Base-by-base conservation (phyloP, 1,284 basidiomycete genomes). In the Ceratobasidium theobromae region DNA sequence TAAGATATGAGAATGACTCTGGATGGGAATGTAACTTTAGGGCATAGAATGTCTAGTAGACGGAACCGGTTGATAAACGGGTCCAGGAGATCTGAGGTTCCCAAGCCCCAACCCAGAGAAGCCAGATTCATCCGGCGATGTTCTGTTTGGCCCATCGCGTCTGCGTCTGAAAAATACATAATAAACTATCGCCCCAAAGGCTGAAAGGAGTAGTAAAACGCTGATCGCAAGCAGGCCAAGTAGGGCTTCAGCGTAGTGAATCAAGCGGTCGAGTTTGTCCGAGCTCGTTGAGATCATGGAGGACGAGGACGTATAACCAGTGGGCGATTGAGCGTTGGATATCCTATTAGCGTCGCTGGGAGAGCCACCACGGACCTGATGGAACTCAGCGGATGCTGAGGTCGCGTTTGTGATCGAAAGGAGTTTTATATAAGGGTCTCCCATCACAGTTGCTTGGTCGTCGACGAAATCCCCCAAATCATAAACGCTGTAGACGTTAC, bases 381-480 rank as follows among this genome's bases (percentile, higher is more conserved):
- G 85, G 76, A 91, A 92, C 60, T 88, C 87, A 40, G 76, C 71
- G 14, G 88, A 90, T 25, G 87, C 89, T 67, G 83, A 74, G 71
- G 85, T 78, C 25, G 89, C 84, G 72, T 90, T 79, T 65, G 86
- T 76, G 60, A 91, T 79, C 21, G 88, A 77, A 67, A 91, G 80
- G 40, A 92, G 76, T 75, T 87, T 85, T 76, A 92, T 81, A 74
- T 87, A 91, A 2, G 89, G 90, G 72, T 69, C 49, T 2, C 70
- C 87, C 84, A 86, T 86, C 2, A 12, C 16, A 18, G 35, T 35
- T 27, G 57, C 64, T 30, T 58, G 58, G 3, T 80, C 77, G 16
- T 79, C 75, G 72, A 86, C 82, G 71, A 85, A 91, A 76, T 92
- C 88, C n/a, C 92, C 92, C 73, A 91, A 91, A 76, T 94, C 89